Base-by-base conservation (phyloP, 345 rosid species). In the Rhodamnia rubescens region DNA sequence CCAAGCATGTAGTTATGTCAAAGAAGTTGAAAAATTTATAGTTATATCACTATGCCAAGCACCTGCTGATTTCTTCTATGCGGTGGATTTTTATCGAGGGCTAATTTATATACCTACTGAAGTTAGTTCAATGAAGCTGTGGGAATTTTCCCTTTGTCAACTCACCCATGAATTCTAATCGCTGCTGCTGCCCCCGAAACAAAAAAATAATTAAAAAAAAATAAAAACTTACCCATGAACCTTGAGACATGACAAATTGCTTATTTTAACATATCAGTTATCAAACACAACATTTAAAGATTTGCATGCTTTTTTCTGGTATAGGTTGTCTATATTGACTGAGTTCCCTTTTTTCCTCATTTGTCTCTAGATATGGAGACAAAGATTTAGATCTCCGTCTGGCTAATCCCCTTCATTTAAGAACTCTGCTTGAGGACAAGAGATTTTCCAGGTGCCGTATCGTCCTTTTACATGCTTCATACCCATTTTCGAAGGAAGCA, bases 401-500 rank as follows among this genome's bases (percentile, higher is more conserved):
- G 88, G 85, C 99, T 82, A 97, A 97, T 92, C 99, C 99, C 24
- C 97, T 97, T 88, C 94, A 94, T 90, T 95, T 97, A 24, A 92
- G 96, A 88, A 86, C 74, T 32, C 85, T 97, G 84, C 95, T 97
- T 13, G 98, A 97, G 85, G 98, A 97, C 88, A 88, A 93, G 88
- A 90, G 96, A 85, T 97, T 94, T 93, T 89, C 91, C 42, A 90
- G 90, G 75, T 93, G 91, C 56, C 95, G 93, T 80, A 86, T 97
- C 5, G 97, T 97, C 88, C 95, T 97, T 84, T 91, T 97, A 85
- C 99, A 97, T 92, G 97, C 98, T 64, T 92, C 99, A 74, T 97
- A 96, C 90, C 99, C 99, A 64, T 97, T 93, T 91, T 96, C 98
- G 85, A 94, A 88, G 90, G 99, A 97, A 90, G 99, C 98, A 40